These are phyloP conservation scores for Sporopachydermia lactativora DNA, from an alignment of 805 yeast species.

Conservation along the genomic window DNA sequence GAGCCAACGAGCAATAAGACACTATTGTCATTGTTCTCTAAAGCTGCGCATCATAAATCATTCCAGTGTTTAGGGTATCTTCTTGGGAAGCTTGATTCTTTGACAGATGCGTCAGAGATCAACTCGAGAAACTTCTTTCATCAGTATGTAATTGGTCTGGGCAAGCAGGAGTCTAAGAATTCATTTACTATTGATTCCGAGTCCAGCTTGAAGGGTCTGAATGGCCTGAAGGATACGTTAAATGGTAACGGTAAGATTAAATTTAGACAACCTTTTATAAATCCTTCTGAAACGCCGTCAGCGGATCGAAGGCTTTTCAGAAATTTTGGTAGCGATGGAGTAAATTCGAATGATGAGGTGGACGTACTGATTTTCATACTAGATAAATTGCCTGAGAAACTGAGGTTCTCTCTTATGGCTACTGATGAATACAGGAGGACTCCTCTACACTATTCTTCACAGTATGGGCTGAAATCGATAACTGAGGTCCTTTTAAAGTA, in stretches of 20 bases:
- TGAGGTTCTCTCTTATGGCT: slow-evolving; percentile 42
- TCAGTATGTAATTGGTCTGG: slow-evolving; percentile 65
- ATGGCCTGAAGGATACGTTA: neutral
- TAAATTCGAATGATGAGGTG: slow-evolving; percentile 41
- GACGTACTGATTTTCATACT: slow-evolving; percentile 49
- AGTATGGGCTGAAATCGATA: slow-evolving; percentile 63
- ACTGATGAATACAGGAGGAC: slow-evolving; percentile 69
- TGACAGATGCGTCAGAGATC: slow-evolving; percentile 57
- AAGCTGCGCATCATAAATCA: slow-evolving; percentile 44
- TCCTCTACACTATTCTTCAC: slow-evolving; percentile 82
- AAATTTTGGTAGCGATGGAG: slow-evolving; percentile 50
- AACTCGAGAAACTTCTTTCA: slow-evolving; percentile 78
- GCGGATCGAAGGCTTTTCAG: slow-evolving; percentile 32
- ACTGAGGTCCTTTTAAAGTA: slow-evolving; percentile 42
- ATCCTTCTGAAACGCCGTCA: slow-evolving; percentile 41
- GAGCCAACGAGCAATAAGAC: slow-evolving; percentile 39
- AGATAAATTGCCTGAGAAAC: slow-evolving; percentile 35
- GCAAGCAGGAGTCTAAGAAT: slow-evolving; percentile 38
- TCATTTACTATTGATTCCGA: neutral
- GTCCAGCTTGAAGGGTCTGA: neutral
- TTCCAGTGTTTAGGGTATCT: slow-evolving; percentile 43
- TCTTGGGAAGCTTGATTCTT: slow-evolving; percentile 33
- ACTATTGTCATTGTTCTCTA: slow-evolving; percentile 47
- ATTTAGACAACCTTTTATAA: slow-evolving; percentile 14
- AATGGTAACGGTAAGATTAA: too few relatives aligned